Conservation (phyloP, 169 alveolate genomes). For the Amoebophrya sp. region DNA sequence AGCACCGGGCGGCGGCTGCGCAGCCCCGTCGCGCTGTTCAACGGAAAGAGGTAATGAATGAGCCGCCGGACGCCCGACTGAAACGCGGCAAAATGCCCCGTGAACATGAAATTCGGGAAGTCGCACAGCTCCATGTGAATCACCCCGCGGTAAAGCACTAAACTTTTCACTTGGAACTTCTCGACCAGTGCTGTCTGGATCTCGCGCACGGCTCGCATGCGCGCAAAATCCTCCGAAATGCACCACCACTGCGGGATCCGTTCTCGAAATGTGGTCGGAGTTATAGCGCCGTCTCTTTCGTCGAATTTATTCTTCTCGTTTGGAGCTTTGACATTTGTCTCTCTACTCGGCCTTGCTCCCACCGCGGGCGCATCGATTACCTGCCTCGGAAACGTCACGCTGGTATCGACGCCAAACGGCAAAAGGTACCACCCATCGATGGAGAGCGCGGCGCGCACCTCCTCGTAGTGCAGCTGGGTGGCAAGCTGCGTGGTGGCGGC, state of each 20-base stretch:
- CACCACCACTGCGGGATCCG: neutral
- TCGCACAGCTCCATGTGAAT: neutral
- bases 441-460: neutral
- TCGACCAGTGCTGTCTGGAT: too few species aligned
- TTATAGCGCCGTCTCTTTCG: too few species aligned
- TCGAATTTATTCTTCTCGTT: neutral
- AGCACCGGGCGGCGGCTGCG: too few species aligned
- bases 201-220: neutral
- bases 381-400: neutral
- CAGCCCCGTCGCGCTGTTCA: too few species aligned
- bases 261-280: neutral
- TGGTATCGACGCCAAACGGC: neutral
- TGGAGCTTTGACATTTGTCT: neutral
- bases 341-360: neutral
- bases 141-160: neutral
- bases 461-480: neutral
- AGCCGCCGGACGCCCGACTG: too few species aligned
- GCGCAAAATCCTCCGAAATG: neutral
- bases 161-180: neutral
- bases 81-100: too few species aligned
- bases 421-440: neutral
- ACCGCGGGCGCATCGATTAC: neutral
- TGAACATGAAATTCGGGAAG: neutral
- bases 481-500: neutral
- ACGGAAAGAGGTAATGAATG: too few species aligned